phyloP scores from a whole-genome alignment of 495 filamentous ascomycete genomes.

The Physcia stellaris region DNA sequence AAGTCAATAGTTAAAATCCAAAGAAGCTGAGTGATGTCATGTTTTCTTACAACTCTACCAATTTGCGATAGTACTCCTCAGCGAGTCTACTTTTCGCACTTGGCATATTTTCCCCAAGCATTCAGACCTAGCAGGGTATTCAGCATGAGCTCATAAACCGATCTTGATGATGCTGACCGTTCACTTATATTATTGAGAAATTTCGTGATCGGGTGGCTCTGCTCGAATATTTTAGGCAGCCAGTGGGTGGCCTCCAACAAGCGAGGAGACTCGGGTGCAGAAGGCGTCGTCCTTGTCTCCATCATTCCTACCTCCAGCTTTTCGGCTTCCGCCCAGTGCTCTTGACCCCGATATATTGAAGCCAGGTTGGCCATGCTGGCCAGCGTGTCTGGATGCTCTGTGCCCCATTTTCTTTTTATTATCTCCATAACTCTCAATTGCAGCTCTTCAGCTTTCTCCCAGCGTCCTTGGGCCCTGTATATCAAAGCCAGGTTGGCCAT shows the following conservation, averaged over 20 bases:
- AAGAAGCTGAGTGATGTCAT: conserved; percentile 2
- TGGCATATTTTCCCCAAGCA: conserved; percentile 29
- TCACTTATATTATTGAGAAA: conserved; percentile 25
- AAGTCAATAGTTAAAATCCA: conserved; percentile 2
- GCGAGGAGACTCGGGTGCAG: no score
- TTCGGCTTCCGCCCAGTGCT: conserved; percentile 20
- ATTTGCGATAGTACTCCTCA: conserved; percentile 20
- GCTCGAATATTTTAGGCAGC: conserved; percentile 35
- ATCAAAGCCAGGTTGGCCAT: conserved; percentile 21
- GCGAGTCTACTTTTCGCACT: conserved; percentile 25
- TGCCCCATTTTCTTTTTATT: conserved; percentile 5
- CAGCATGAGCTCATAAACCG: conserved; percentile 6
- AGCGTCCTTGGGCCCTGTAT: conserved; percentile 17
- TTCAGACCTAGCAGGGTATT: conserved; percentile 28
- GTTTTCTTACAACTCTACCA: conserved; percentile 32
- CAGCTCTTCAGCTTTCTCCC: conserved; percentile 20
- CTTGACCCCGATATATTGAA: conserved; percentile 16
- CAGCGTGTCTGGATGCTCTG: conserved; percentile 14
- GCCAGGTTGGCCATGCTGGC: conserved; percentile 22
- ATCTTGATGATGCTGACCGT: conserved; percentile 24
- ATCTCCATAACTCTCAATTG: conserved; percentile 6
- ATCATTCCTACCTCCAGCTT: conserved; percentile 16
- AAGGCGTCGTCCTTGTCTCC: conserved; percentile 5
- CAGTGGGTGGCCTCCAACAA: conserved; percentile 29
- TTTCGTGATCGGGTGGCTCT: conserved; percentile 23